Percentiles rank a stretch among this genome's conserved stretches.
Evolutionary conservation across 768 basidiomycete species (phyloP).

Genomic region (Lentinula lateritia): DNA sequence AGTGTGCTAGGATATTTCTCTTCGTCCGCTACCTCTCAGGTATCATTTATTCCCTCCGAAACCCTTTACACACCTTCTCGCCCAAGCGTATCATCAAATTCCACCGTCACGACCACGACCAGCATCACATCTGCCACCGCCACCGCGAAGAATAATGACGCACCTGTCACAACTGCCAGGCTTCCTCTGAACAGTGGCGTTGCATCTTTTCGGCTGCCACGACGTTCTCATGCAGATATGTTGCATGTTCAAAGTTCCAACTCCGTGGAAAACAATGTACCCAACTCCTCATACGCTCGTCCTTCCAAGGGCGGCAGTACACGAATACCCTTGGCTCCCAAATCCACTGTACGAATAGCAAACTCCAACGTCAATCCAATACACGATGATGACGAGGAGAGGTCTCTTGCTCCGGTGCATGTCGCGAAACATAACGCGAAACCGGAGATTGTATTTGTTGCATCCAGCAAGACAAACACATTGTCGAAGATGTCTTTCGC

Average conservation of each 20-base stretch:
- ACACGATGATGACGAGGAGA: slow-evolving; percentile 23
- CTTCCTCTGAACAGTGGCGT: slow-evolving; percentile 23
- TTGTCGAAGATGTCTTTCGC: slow-evolving; percentile 32
- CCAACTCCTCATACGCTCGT: background rate
- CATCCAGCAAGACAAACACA: slow-evolving; percentile 15
- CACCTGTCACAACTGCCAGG: slow-evolving; percentile 34
- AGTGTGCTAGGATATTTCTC: slow-evolving; percentile 62
- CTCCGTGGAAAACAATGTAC: background rate
- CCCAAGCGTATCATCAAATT: slow-evolving; percentile 57
- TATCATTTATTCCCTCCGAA: slow-evolving; percentile 37
- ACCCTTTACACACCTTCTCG: slow-evolving; percentile 38
- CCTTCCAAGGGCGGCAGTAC: background rate
- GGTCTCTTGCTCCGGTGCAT: slow-evolving; percentile 12
- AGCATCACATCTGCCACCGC: slow-evolving; percentile 48
- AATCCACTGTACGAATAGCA: slow-evolving; percentile 19
- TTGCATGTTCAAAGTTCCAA: slow-evolving; percentile 22
- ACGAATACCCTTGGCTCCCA: slow-evolving; percentile 27
- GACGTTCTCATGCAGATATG: slow-evolving; percentile 24
- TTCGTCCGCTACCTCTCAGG: slow-evolving; percentile 38
- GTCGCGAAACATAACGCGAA: slow-evolving; percentile 4
- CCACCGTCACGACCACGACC: slow-evolving; percentile 35
- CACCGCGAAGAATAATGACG: slow-evolving; percentile 38
- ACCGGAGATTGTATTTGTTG: slow-evolving; percentile 33
- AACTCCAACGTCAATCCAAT: slow-evolving; percentile 12
- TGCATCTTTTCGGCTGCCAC: slow-evolving; percentile 33